These are phyloP conservation scores for Liriodendron chinense DNA, from an alignment of 164 flowering plant species.

Conservation along the genomic window DNA sequence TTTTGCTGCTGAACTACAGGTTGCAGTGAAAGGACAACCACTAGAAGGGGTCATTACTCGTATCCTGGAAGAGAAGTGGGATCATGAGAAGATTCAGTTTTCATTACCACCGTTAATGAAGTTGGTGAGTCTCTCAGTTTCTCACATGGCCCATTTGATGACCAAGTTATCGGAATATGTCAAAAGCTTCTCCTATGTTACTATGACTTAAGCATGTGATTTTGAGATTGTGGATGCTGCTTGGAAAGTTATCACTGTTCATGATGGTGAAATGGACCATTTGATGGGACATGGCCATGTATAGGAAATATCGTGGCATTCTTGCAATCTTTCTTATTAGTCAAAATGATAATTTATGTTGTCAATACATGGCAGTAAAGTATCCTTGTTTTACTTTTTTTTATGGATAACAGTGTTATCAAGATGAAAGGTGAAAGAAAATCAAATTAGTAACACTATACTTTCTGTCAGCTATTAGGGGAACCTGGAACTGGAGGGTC, in stretches of 20 bases:
- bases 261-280: neutral
- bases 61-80: conserved; percentile 78
- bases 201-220: neutral
- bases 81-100: conserved; percentile 82
- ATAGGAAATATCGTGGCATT: too few relatives aligned
- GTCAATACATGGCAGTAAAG: neutral
- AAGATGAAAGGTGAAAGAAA: neutral
- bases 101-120: conserved; percentile 92
- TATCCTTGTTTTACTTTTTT: neutral
- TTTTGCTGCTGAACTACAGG: conserved; percentile 35
- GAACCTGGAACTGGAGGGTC: conserved; percentile 99
- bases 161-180: too few relatives aligned
- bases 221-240: too few relatives aligned
- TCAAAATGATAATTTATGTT: neutral
- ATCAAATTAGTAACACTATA: neutral
- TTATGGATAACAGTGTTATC: neutral
- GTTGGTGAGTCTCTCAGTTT: conserved; percentile 52
- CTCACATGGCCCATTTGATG: neutral
- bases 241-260: neutral
- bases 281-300: neutral
- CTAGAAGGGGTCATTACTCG: conserved; percentile 52
- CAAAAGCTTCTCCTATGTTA: neutral
- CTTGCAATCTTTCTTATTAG: neutral
- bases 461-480: conserved; percentile 67
- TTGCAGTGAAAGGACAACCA: conserved; percentile 41